Evolutionary conservation across 805 yeast genomes (phyloP).

Genomic region (Sporopachydermia lactativora): DNA sequence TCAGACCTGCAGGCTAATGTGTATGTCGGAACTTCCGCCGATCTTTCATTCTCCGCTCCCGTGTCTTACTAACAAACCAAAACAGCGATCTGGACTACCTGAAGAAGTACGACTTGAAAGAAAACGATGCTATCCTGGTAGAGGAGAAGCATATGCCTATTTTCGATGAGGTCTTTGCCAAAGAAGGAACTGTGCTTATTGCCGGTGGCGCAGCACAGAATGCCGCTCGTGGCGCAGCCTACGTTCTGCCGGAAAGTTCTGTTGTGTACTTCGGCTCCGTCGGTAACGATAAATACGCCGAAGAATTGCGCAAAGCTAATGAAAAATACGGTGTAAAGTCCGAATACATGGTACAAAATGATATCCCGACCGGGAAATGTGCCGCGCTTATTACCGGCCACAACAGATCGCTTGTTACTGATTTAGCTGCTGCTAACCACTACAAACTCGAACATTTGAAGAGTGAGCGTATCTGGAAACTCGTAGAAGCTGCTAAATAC

Average conservation of each 20-base stretch:
- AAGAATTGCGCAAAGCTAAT: conserved; percentile 72
- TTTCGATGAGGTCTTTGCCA: conserved; percentile 59
- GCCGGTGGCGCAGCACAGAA: conserved; percentile 99
- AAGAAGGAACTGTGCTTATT: conserved; percentile 48
- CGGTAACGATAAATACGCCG: conserved; percentile 83
- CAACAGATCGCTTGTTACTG: conserved; percentile 89
- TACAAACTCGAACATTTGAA: conserved; percentile 82
- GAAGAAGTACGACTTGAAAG: conserved; percentile 70
- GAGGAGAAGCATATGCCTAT: conserved; percentile 80
- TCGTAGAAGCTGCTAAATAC: conserved; percentile 65
- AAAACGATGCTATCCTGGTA: conserved; percentile 83
- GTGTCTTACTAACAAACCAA: background rate
- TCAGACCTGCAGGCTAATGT: conserved; percentile 1
- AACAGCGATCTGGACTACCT: conserved; percentile 35
- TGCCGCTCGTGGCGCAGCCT: conserved; percentile 90
- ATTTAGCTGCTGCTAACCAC: conserved; percentile 95
- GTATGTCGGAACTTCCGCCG: background rate
- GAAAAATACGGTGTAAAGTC: conserved; percentile 77
- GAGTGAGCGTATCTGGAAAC: conserved; percentile 78
- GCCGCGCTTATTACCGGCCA: conserved; percentile 86
- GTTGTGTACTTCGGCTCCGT: conserved; percentile 95
- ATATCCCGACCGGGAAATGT: conserved; percentile 88
- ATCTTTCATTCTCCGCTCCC: background rate
- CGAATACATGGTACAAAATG: conserved; percentile 67
- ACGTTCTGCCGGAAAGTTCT: conserved; percentile 62